phyloP scores from a whole-genome alignment of 2,329 filamentous ascomycete species.

The Aspergillus sp. region DNA sequence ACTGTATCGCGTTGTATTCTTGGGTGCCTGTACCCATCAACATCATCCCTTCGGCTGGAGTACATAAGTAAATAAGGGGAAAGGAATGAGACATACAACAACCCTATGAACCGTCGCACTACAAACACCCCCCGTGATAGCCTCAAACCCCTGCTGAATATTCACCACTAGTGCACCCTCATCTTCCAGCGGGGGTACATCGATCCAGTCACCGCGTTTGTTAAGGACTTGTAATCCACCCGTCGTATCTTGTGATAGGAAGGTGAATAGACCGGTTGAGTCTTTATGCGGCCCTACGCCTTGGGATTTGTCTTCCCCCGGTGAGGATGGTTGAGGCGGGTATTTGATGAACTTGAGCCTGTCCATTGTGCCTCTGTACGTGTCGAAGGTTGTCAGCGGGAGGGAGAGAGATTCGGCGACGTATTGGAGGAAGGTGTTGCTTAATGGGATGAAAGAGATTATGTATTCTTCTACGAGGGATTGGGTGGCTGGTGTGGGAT shows the following conservation, averaged over 20 bases:
- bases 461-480: slow-evolving; percentile 54
- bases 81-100: slow-evolving; percentile 26
- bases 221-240: slow-evolving; percentile 52
- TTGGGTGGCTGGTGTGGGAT: not conserved
- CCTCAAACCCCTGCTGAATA: slow-evolving; percentile 57
- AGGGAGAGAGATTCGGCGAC: slow-evolving; percentile 60
- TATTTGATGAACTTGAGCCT: slow-evolving; percentile 60
- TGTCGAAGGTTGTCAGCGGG: slow-evolving; percentile 50
- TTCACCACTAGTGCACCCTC: slow-evolving; percentile 51
- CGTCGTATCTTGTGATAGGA: slow-evolving; percentile 45
- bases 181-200: slow-evolving; percentile 41
- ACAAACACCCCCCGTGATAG: slow-evolving; percentile 58
- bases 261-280: slow-evolving; percentile 49
- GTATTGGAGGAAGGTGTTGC: slow-evolving; percentile 55
- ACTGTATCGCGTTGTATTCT: slow-evolving; percentile 40
- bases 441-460: slow-evolving; percentile 49
- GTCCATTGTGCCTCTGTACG: slow-evolving; percentile 54
- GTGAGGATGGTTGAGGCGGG: slow-evolving; percentile 36
- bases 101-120: slow-evolving; percentile 44
- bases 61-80: not conserved
- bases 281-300: slow-evolving; percentile 62
- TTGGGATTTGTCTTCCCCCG: slow-evolving; percentile 41
- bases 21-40: slow-evolving; percentile 34
- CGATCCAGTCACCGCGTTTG: slow-evolving; percentile 49
- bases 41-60: not conserved